Conservation (phyloP, 345 rosid species). For the Eucalyptus albens region DNA sequence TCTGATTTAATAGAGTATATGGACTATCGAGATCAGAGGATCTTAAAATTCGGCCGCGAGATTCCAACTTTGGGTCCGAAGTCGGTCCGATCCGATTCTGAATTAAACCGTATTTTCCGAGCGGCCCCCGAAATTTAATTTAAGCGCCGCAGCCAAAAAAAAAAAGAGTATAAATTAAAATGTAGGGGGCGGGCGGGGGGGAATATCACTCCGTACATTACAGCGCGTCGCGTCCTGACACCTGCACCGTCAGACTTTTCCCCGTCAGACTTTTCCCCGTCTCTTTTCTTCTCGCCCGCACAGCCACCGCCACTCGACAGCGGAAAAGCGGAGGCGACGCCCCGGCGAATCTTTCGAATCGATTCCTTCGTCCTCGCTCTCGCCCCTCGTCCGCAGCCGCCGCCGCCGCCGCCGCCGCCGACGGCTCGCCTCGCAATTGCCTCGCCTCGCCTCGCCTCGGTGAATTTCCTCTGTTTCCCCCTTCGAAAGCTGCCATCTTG, state of each 20-base stretch:
- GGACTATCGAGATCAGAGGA: neutral
- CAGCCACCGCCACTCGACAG: neutral
- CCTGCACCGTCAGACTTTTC: neutral
- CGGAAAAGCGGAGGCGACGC: neutral
- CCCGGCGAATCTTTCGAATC: neutral
- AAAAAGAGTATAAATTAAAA: no score
- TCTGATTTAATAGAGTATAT: no score
- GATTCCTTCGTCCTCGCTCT: neutral
- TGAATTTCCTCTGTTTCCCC: neutral
- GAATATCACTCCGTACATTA: neutral
- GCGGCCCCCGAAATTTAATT: neutral
- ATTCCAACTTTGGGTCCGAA: neutral
- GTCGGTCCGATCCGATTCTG: neutral
- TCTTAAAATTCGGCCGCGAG: neutral
- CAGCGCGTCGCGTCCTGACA: neutral
- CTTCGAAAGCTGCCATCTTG: neutral
- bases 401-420: no score
- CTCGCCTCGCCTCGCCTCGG: neutral
- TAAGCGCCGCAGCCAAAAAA: neutral
- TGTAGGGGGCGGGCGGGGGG: neutral
- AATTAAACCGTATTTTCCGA: no score
- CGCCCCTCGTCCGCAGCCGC: neutral
- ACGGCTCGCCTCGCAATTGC: no score
- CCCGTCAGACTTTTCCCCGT: no score
- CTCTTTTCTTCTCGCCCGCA: neutral